phyloP scores from a whole-genome alignment of 2,329 filamentous ascomycete species.

The Botrytis paeoniae region DNA sequence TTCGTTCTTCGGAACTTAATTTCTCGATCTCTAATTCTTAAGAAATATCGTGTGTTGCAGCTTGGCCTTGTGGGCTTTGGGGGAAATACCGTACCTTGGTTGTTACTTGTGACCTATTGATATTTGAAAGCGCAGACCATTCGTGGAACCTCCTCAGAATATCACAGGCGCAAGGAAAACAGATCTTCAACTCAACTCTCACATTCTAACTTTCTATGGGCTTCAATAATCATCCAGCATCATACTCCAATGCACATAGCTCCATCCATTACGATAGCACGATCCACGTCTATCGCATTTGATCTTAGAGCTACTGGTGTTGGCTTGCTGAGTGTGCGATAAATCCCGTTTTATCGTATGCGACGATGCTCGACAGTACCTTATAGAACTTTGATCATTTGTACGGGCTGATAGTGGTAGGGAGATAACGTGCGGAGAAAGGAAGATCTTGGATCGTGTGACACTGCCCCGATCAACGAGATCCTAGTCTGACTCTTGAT shows the following conservation, averaged over 20 bases:
- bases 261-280: conserved; percentile 1
- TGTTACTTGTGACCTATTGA: background rate
- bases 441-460: background rate
- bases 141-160: background rate
- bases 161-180: conserved; percentile 9
- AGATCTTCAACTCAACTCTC: conserved; percentile 9
- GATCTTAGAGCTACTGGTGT: conserved; percentile 6
- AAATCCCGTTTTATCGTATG: conserved; percentile 2
- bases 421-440: background rate
- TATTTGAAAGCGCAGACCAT: background rate
- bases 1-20: conserved; percentile 9
- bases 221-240: conserved; percentile 3
- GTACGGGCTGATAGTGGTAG: conserved; percentile 16
- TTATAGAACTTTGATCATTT: conserved; percentile 11
- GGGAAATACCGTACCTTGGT: conserved; percentile 2
- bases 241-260: conserved; percentile 1
- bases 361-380: conserved; percentile 5
- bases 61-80: conserved; percentile 1
- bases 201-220: background rate
- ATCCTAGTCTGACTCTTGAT: conserved; percentile 11
- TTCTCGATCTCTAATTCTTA: conserved; percentile 1
- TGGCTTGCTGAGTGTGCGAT: conserved; percentile 11
- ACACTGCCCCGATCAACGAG: background rate
- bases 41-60: background rate
- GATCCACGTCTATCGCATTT: conserved; percentile 15